Base-by-base conservation (phyloP, 2,329 filamentous ascomycete species). In the Colletotrichum graminicola region DNA sequence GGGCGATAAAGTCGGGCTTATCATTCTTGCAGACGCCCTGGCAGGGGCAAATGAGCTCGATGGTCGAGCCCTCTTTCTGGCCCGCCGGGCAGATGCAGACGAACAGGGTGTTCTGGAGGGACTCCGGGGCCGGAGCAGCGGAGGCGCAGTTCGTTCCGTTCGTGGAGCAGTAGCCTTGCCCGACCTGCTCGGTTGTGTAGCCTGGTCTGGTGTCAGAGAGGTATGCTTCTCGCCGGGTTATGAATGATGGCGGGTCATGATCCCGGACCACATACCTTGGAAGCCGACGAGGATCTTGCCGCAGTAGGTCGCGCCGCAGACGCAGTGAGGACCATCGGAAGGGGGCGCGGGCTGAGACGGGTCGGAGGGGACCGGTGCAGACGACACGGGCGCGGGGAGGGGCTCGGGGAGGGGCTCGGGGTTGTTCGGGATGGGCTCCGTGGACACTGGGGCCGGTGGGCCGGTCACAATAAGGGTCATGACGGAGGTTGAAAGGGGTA, bases 281-380 rank as follows among this genome's bases (percentile, higher is more conserved):
- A 66, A 74, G 45, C 54, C 67, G 76, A 79, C 77, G 26, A 83
- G 76, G 16, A 83, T 81, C 1, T 79, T 77, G 12, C 81, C 80
- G 70, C 82, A 83, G 68, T 83, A 83, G 3, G 82, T 83, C 65
- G 82, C 83, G 66, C 82, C 82, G 71, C 82, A 83, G 70, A 83
- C 79, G 73, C 82, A 83, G 63, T 79, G 79, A 21, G 81, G 74
- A 2, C 77, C 80, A 11, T 75, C 70, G 34, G 66, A 61, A 10
- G 61, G 47, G n/a, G 77, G 76, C 5, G 39, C 14, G 29, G 69
- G 61, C 34, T 52, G 66, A 21, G 52, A 23, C 11, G 68, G 64
- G 43, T 45, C 57, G 11, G 63, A 39, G 49, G 56, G 36, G n/a
- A 34, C 32, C 29, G 57, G 57, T 6, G 39, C 23, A 41, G 59